Evolutionary conservation across 202 grass and related monocot species (phyloP).

Genomic region (Musa balbisiana): DNA sequence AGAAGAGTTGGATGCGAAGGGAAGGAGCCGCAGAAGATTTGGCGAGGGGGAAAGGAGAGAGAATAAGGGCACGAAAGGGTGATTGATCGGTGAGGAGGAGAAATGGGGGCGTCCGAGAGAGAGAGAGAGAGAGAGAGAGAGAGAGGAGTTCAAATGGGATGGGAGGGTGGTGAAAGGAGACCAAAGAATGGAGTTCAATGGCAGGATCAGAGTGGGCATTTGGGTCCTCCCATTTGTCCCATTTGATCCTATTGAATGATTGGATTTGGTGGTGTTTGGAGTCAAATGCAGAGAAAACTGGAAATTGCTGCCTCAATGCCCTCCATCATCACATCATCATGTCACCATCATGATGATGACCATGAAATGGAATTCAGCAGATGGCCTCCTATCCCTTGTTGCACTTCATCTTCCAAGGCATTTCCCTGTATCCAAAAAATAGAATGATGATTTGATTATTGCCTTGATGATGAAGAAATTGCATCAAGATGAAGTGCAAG

Average conservation of each 20-base stretch:
- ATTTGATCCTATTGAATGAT: slow-evolving; percentile 26
- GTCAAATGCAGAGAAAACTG: slow-evolving; percentile 44
- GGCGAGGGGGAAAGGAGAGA: not conserved
- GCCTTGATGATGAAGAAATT: no score
- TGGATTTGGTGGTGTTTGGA: slow-evolving; percentile 40
- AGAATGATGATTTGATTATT: not conserved
- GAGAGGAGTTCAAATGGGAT: slow-evolving; percentile 33
- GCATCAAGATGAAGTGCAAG: no score
- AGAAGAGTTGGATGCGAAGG: no score
- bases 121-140: slow-evolving; percentile 4
- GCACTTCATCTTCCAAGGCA: not conserved
- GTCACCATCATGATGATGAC: slow-evolving; percentile 24
- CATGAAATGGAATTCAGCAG: not conserved
- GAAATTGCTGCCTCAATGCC: not conserved
- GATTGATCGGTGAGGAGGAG: not conserved
- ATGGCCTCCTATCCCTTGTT: not conserved
- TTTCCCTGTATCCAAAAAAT: not conserved
- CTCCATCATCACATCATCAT: slow-evolving; percentile 23
- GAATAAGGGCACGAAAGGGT: not conserved
- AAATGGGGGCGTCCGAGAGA: not conserved
- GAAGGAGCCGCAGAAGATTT: no score
- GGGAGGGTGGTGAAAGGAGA: not conserved
- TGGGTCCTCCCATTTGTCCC: not conserved
- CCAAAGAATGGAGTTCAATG: not conserved
- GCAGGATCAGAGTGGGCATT: no score